These are phyloP conservation scores for Yarrowia hollandica DNA, from an alignment of 805 yeast genomes.

Conservation along the genomic window DNA sequence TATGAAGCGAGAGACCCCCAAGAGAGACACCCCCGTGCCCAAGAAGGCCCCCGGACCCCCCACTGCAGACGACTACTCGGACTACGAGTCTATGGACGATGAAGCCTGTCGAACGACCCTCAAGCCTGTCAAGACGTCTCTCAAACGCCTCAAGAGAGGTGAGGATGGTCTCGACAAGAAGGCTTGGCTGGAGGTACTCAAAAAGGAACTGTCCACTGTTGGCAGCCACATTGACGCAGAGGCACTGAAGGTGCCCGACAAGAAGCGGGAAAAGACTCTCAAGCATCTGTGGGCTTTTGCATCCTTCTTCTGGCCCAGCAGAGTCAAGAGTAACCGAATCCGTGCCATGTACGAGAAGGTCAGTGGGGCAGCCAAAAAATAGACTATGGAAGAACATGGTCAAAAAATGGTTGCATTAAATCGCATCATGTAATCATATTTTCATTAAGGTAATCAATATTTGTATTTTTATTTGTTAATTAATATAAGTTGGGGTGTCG, in stretches of 20 bases:
- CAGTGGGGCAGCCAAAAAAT: constrained; percentile 15
- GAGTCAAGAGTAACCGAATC: constrained; percentile 66
- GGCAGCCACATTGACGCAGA: constrained; percentile 64
- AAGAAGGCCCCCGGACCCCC: constrained; percentile 29
- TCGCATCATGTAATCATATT: constrained; percentile 18
- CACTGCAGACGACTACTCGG: constrained; percentile 45
- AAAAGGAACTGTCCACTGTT: constrained; percentile 64
- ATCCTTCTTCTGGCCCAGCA: constrained; percentile 82
- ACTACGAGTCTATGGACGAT: constrained; percentile 80
- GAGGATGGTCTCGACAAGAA: constrained; percentile 69
- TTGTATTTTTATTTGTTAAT: no score
- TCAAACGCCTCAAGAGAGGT: constrained; percentile 68
- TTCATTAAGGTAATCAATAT: constrained; percentile 18
- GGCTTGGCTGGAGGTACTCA: constrained; percentile 73
- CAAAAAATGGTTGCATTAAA: no score
- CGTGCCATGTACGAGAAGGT: constrained; percentile 63
- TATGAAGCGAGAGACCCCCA: constrained; percentile 13
- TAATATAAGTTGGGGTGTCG: no score
- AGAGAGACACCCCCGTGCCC: constrained; percentile 9
- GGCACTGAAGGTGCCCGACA: constrained; percentile 33
- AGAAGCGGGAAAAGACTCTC: constrained; percentile 46
- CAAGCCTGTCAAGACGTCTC: constrained; percentile 66
- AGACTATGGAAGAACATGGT: background rate
- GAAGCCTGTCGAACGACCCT: constrained; percentile 59
- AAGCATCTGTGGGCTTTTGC: constrained; percentile 85